phyloP scores from a whole-genome alignment of 768 basidiomycete species.

The Phylloporus sp. region DNA sequence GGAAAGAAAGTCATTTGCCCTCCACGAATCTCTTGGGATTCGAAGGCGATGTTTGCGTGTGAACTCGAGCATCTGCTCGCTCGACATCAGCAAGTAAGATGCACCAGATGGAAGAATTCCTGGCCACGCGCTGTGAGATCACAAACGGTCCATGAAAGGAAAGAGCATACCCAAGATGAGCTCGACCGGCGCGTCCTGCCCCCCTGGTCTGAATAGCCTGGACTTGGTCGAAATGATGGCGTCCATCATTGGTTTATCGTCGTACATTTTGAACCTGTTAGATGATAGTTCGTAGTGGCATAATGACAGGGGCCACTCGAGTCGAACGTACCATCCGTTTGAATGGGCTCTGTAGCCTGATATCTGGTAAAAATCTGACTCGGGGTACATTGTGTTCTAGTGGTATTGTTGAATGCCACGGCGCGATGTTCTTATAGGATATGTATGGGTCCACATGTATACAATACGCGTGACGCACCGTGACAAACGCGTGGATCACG shows the following conservation, averaged over 20 bases:
- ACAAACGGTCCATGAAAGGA: neutral
- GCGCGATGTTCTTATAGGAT: neutral
- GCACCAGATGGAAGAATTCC: slow-evolving; percentile 42
- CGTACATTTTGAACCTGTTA: slow-evolving; percentile 29
- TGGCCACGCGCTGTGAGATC: slow-evolving; percentile 15
- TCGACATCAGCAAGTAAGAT: slow-evolving; percentile 41
- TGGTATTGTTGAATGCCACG: neutral
- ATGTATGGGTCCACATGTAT: neutral
- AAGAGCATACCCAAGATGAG: slow-evolving; percentile 38
- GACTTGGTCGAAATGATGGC: slow-evolving; percentile 27
- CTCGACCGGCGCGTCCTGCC: slow-evolving; percentile 31
- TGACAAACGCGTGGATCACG: too few relatives aligned
- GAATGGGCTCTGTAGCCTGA: slow-evolving; percentile 28
- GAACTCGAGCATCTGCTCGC: slow-evolving; percentile 28
- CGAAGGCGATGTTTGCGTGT: slow-evolving; percentile 14
- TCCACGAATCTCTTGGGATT: slow-evolving; percentile 12
- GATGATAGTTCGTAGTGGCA: neutral
- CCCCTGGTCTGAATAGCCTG: slow-evolving; percentile 27
- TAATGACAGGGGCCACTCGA: neutral
- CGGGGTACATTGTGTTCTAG: slow-evolving; percentile 6
- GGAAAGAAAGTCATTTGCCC: slow-evolving; percentile 35
- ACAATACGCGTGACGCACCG: too few relatives aligned
- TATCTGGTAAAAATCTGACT: slow-evolving; percentile 26
- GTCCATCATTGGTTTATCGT: slow-evolving; percentile 34
- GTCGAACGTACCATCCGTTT: slow-evolving; percentile 18